Conservation (phyloP, 2,329 filamentous ascomycete genomes). For the Emmonsia crescens region DNA sequence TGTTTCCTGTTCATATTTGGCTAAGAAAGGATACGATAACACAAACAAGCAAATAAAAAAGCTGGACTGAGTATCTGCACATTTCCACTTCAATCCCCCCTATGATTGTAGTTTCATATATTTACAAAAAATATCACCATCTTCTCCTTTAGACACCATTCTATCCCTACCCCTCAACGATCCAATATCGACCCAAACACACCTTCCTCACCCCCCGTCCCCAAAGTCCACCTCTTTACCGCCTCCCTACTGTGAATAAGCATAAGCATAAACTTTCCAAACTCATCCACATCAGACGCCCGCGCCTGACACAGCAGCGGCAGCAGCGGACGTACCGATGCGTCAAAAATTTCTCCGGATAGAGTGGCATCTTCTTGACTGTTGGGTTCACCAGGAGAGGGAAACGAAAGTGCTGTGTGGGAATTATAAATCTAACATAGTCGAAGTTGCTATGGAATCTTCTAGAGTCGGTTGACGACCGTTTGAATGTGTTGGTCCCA, state of each 20-base stretch:
- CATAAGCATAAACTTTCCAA: neutral
- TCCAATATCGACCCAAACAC: neutral
- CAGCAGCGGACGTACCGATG: neutral
- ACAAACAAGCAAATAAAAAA: neutral
- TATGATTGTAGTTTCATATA: neutral
- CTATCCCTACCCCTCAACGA: neutral
- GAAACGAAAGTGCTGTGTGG: neutral
- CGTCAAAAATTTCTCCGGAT: neutral
- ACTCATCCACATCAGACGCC: neutral
- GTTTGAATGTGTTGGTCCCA: neutral
- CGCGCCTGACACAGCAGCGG: neutral
- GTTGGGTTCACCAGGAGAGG: neutral
- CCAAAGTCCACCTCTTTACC: neutral
- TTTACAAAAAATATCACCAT: neutral
- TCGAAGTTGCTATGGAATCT: neutral
- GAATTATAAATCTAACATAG: neutral
- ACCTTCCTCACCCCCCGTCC: neutral
- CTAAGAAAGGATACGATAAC: neutral
- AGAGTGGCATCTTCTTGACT: neutral
- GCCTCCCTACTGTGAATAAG: neutral
- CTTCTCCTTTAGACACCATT: too few species aligned
- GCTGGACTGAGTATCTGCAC: neutral
- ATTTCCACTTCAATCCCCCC: neutral
- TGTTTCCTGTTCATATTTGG: neutral
- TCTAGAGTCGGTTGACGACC: too few species aligned